Percentiles rank a stretch among this genome's conserved stretches.
These are phyloP conservation scores for Pseudogymnoascus destructans DNA, from an alignment of 2,329 filamentous ascomycete species.

Conservation along the genomic window DNA sequence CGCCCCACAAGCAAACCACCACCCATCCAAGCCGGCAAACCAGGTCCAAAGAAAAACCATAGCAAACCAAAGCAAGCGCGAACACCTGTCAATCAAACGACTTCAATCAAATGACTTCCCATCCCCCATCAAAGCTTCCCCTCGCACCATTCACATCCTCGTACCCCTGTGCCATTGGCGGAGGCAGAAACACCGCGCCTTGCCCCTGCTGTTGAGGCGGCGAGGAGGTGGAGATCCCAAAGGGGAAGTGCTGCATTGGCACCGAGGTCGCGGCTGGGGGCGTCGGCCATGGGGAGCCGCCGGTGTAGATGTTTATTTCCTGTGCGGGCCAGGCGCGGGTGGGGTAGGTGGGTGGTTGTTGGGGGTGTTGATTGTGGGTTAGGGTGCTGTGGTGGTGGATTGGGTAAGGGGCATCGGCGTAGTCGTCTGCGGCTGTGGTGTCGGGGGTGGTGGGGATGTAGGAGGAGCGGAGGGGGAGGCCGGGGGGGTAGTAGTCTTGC, in stretches of 20 bases:
- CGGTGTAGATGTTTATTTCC: neutral
- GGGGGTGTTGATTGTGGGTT: neutral
- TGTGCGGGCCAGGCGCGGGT: neutral
- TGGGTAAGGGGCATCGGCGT: neutral
- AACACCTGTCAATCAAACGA: neutral
- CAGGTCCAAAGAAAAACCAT: neutral
- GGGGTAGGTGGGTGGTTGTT: neutral
- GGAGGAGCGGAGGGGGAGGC: neutral
- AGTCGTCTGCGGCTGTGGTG: neutral
- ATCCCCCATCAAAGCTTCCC: neutral
- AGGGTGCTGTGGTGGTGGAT: neutral
- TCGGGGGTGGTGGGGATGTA: neutral
- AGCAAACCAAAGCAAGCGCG: neutral
- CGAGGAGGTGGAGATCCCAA: neutral
- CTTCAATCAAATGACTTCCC: neutral
- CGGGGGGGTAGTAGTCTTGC: neutral
- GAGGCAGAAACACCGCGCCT: neutral
- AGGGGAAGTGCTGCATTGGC: neutral
- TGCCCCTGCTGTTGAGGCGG: neutral
- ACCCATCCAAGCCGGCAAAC: neutral
- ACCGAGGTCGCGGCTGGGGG: neutral
- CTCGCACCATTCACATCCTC: neutral
- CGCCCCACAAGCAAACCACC: neutral
- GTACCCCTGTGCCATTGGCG: neutral
- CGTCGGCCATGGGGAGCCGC: neutral